phyloP scores from a whole-genome alignment of 108 stramenopile genomes.

The Skeletonema costatum region DNA sequence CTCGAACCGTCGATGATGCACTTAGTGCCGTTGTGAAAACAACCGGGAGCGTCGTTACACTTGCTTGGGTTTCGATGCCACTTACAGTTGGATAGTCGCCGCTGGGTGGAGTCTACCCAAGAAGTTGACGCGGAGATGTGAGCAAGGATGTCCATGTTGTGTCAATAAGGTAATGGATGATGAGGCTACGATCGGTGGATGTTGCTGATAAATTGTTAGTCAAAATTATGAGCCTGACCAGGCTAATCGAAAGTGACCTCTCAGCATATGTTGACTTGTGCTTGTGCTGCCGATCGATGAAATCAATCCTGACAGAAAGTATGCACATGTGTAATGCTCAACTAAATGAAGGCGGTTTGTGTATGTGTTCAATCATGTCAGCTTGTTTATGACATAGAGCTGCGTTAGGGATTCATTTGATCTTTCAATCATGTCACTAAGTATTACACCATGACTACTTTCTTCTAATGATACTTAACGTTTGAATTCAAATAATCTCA shows the following conservation, averaged over 20 bases:
- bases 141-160: neutral
- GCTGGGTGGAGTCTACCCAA: neutral
- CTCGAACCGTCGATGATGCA: neutral
- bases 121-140: neutral
- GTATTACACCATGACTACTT: no score
- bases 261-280: neutral
- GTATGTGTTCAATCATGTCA: neutral
- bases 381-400: neutral
- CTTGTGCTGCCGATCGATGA: neutral
- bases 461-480: no score
- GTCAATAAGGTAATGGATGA: neutral
- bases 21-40: neutral
- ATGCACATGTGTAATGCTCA: neutral
- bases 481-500: no score
- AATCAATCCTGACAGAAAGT: neutral
- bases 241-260: neutral
- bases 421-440: neutral
- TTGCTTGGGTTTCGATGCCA: conserved; percentile 1
- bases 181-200: neutral
- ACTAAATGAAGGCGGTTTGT: neutral
- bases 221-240: neutral
- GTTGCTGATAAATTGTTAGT: neutral
- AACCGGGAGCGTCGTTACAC: neutral
- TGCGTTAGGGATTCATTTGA: neutral
- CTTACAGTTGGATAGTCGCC: neutral